Evolutionary conservation across 352 stramenopile species (phyloP), one percentile per base, ranked within the genome.

Genomic region (Phytophthora cryptogea): DNA sequence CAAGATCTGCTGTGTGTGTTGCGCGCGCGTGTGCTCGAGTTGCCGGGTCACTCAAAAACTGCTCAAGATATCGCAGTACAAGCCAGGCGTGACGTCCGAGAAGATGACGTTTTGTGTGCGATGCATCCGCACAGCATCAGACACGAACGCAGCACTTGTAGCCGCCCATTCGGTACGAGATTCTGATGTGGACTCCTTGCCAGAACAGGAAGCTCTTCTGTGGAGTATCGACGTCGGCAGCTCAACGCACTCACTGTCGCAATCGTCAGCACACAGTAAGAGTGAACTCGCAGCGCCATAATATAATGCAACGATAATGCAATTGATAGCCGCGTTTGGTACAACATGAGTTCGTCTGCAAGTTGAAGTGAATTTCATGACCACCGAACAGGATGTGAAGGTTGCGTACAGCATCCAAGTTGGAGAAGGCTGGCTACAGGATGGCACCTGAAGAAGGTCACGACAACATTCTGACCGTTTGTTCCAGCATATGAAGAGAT

Each of bases 1-100:
- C 41, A 65, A 69, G 33, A 65, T 69, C 61, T 69, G 61, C 23
- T 65, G 47, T 14, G 61, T 71, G 31, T 71, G 63, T 36, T 70
- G 62, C 7, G 31, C 49, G n/a, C 63, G 63, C 30, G 57, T 71
- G 27, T 71, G 63, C 41, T 63, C 56, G 6, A 45, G 35, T 4
- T 71, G 63, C 6, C 50, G 57, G 10, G 41, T 71, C 0, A 32
- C 54, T 8, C 61, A 65, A 49, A 69, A 48, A 13, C 65, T 69
- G 54, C 9, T 55, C 27, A 56, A 53, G 13, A n/a, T 69, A 5
- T 60, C 61, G 14, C 48, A 43, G 13, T 69, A 60, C 35, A 60
- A 56, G 14, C 47, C 54, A 1, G 61, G 61, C 3, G 47, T 69
- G 8, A 56, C 44, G 0, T 53, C 47, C 0, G 47, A 69, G 33